Evolutionary conservation across 768 basidiomycete species (phyloP), one percentile per base, ranked within the genome.

Genomic region (Mycena indigotica): DNA sequence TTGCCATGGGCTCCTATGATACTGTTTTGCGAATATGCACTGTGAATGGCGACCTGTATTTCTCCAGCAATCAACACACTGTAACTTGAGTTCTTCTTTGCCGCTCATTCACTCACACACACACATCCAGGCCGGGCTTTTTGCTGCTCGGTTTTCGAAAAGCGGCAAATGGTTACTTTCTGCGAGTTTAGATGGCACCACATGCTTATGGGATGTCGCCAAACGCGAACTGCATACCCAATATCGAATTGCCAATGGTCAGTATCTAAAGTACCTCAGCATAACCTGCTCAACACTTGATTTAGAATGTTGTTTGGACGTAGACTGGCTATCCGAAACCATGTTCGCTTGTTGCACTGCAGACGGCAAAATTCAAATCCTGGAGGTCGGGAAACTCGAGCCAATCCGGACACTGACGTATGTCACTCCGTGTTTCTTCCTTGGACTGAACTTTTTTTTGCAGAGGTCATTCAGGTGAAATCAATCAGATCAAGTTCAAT

Each of bases 1-100:
- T 94, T 30, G 90, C 90, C 4, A 81, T 91, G 56, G 91, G 89
- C 12, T 91, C 88, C n/a, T 90, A 88, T 60, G 91, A 93, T 62
- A 80, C 83, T 8, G 71, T 84, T n/a, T 79, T 94, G 39, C 84
- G 92, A 29, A 76, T 94, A 41, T 88, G 78, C 65, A 84, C 80
- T 19, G 70, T 75, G 15, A 69, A 73, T 21, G 91, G 90, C 19
- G 74, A 80, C 24, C 55, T 83, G 19, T 87, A 90, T 71, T 83
- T 90, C 65, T 77, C 79, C 25, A 79, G 86, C 66, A 69, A 75
- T 28, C 81, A 84, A 57, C 90, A 92, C 65, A 75, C 85, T 81
- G 89, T 89, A 73, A n/a, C n/a, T n/a, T n/a, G n/a, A n/a, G n/a
- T n/a, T 70, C 74, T n/a, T 46, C 46, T 28, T 28, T 29, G 32